Evolutionary conservation across 148 eudicot species (phyloP), one percentile per base, ranked within the genome.

Genomic region (Chenopodium berlandieri): DNA sequence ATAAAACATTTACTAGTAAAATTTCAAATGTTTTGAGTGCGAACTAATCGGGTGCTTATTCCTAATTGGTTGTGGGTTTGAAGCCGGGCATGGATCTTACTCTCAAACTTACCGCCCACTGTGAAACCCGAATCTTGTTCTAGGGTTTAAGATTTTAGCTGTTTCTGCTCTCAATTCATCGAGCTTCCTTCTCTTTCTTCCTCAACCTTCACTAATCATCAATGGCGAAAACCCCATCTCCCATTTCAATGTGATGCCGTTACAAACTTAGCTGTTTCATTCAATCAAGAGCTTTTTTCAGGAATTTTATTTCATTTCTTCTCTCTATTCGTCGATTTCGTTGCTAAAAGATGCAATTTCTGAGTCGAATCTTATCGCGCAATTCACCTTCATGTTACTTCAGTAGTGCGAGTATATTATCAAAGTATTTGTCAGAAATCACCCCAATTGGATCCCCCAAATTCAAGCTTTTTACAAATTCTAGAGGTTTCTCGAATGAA

Each of bases 401-500:
- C 14, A 76, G 31, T 76, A 47, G 46, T 58, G 71, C 80, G 32
- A 40, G 2, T 48, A 72, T 77, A 1, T 11, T 76, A 46, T 81
- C 78, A 25, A 80, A 80, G 65, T 7, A 34, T 52, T 34, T 83
- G 17, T 76, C 79, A 73, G 79, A 77, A 9, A 31, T n/a, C 7
- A 20, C 64, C n/a, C 64, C 23, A 60, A 13, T 75, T 30, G 19
- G 20, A 32, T 79, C 83, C n/a, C 75, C 85, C 14, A 83, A 73
- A 75, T 47, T 68, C 67, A 87, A 81, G 78, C 72, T 73, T 77
- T 76, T 86, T 2, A 0, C 47, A 27, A 88, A 73, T 48, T 76
- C 83, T 81, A 83, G 86, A 78, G 37, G 71, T 60, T 86, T 88
- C 73, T 90, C 91, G 1, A 80, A 77, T 20, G 83, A 83, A 14